Evolutionary conservation across 768 basidiomycete species (phyloP).

Genomic region (Leccinum olivaceopallidum): DNA sequence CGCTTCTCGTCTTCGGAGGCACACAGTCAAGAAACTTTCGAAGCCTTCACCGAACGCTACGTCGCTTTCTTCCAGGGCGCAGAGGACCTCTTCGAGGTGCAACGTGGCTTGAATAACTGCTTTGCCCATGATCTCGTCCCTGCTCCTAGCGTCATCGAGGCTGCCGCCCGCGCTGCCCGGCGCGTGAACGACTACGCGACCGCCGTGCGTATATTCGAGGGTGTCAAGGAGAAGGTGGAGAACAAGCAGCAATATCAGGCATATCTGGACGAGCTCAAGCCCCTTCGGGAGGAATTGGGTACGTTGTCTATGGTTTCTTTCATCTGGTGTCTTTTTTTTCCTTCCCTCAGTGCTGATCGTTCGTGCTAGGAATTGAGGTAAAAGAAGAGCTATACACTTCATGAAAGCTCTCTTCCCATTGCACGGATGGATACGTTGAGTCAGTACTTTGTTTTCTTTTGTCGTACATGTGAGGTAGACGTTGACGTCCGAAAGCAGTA

Average conservation of each 20-base stretch:
- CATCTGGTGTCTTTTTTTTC: neutral
- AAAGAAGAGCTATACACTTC: conserved; percentile 65
- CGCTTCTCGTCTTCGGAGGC: conserved; percentile 48
- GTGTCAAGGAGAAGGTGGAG: conserved; percentile 96
- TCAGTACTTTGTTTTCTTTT: conserved; percentile 7
- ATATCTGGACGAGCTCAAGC: conserved; percentile 89
- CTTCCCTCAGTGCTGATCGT: neutral
- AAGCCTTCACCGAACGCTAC: conserved; percentile 93
- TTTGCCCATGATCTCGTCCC: conserved; percentile 98
- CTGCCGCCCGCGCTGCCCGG: conserved; percentile 82
- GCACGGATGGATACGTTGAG: conserved; percentile 18
- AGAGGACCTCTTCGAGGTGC: conserved; percentile 97
- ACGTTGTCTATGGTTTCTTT: conserved; percentile 17
- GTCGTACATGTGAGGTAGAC: neutral
- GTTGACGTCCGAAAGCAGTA: conserved; percentile 21
- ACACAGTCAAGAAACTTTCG: conserved; percentile 90
- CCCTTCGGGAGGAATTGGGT: conserved; percentile 92
- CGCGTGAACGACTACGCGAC: conserved; percentile 97
- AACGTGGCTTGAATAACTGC: conserved; percentile 99
- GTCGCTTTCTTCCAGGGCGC: conserved; percentile 91
- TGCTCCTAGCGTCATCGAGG: conserved; percentile 78
- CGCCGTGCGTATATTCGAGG: conserved; percentile 95
- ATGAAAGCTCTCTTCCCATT: conserved; percentile 27
- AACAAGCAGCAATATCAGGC: conserved; percentile 93
- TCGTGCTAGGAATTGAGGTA: conserved; percentile 49